Evolutionary conservation across 352 stramenopile species (phyloP).

Genomic region (Phytophthora parvispora): DNA sequence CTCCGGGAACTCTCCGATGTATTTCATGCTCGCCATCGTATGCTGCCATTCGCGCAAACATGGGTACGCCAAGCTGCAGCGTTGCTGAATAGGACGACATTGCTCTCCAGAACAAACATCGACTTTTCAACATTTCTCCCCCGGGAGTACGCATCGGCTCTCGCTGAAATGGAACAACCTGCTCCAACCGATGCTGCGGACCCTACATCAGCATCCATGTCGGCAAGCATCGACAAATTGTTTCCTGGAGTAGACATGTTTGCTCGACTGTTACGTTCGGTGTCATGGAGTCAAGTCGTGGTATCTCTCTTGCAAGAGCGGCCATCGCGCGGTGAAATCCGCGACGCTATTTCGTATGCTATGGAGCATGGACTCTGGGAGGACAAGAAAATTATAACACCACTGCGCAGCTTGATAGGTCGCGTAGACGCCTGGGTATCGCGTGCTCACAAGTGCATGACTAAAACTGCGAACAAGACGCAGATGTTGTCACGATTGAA

Average conservation of each 20-base stretch:
- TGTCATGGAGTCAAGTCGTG: constrained; percentile 81
- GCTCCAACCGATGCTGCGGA: constrained; percentile 9
- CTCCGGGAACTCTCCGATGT: constrained; percentile 69
- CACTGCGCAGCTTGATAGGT: constrained; percentile 77
- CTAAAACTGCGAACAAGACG: constrained; percentile 64
- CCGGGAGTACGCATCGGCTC: constrained; percentile 51
- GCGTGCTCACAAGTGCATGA: constrained; percentile 81
- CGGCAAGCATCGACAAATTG: constrained; percentile 56
- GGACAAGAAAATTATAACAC: constrained; percentile 71
- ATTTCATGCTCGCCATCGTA: constrained; percentile 75
- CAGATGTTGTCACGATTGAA: constrained; percentile 77
- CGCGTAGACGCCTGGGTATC: constrained; percentile 87
- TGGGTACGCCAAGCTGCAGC: constrained; percentile 66
- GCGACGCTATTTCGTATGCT: constrained; percentile 71
- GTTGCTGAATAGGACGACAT: constrained; percentile 60
- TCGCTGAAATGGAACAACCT: constrained; percentile 41
- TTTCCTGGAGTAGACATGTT: constrained; percentile 81
- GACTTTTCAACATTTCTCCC: constrained; percentile 52
- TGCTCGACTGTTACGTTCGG: constrained; percentile 67
- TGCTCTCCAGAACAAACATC: constrained; percentile 46
- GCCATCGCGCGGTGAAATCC: constrained; percentile 71
- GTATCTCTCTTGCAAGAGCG: constrained; percentile 82
- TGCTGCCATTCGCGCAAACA: constrained; percentile 60
- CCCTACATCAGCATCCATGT: neutral
- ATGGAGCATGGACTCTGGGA: constrained; percentile 74